Evolutionary conservation across 768 basidiomycete species (phyloP), one percentile per base, ranked within the genome.

Genomic region (Tricholomella constricta): DNA sequence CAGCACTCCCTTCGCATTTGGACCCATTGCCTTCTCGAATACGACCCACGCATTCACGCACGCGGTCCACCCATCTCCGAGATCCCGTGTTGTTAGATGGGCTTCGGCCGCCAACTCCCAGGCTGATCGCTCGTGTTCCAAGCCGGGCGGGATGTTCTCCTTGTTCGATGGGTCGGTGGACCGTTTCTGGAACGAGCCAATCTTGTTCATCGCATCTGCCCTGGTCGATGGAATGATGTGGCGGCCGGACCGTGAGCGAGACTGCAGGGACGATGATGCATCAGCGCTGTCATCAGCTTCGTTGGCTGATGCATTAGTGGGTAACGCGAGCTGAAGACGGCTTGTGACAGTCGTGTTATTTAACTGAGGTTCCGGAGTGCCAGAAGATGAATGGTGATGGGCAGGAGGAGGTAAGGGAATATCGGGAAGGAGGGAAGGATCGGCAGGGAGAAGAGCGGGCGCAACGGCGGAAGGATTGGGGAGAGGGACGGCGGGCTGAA

Each of bases 11-110:
- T 48, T 43, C 29, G 25, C 37, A 19, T 51, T 51, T 7, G 40
- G 26, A 22, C 26, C 40, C 25, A 32, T 15, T 23, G 27, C 29
- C 17, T 25, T 29, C 32, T 58, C 53, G 8, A 51, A 19, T 12
- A 11, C 15, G 26, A n/a, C 17, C 57, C 57, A 58, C 20, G 45
- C 45, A 11, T 29, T 22, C 17, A 59, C 47, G 45, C 58, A 59
- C 2, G 2, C 20, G 4, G 7, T 40, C 58, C 55, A 59, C 45
- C 52, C 51, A 1, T 40, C 37, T 14, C 58, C 52, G 15, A 56
- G 51, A 22, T 59, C 55, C 11, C 44, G 14, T 0, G 47, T 46
- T 20, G 37, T 25, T 11, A 59, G 45, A 43, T 59, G 48, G 5
- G 43, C 43, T 14, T 19, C 35, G 2, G 51, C 54, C 1, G 46